These are phyloP conservation scores for Scenedesmus sp. DNA, from an alignment of 163 green algal species.

Conservation along the genomic window DNA sequence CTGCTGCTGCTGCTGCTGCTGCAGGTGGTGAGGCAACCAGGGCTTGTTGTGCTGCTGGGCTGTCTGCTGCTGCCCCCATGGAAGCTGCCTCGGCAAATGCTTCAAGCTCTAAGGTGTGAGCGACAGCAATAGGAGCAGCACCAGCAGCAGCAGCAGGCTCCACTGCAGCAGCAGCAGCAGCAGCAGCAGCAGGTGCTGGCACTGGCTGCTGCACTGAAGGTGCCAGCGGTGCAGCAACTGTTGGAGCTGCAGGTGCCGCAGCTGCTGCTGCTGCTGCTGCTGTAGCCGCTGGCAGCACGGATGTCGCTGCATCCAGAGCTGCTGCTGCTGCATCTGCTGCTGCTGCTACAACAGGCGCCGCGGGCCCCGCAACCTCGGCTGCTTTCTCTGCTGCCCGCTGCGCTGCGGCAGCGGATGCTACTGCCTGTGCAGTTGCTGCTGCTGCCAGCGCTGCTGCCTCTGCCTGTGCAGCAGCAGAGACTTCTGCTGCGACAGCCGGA, in stretches of 20 bases:
- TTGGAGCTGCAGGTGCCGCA: neutral
- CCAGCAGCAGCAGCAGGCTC: neutral
- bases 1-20: constrained; percentile 5
- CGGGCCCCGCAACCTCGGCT: neutral
- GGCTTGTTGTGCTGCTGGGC: neutral
- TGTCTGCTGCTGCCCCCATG: constrained; percentile 22
- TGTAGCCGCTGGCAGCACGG: neutral
- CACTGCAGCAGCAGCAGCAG: neutral
- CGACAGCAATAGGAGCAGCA: neutral
- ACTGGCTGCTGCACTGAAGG: neutral
- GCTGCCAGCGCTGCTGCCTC: neutral
- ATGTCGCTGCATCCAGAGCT: neutral
- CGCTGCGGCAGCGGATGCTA: neutral
- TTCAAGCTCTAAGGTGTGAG: constrained; percentile 13
- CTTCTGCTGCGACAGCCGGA: neutral
- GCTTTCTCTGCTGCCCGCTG: neutral
- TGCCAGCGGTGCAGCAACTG: neutral
- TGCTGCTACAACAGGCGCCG: neutral
- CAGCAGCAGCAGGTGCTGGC: neutral
- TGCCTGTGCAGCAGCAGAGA: neutral
- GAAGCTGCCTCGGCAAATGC: constrained; percentile 20
- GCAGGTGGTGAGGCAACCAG: neutral
- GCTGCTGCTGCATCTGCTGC: neutral
- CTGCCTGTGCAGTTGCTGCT: neutral
- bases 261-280: neutral